Evolutionary conservation across 192 early-diverging fungal genomes (phyloP).

Genomic region (Coemansia aciculifera): DNA sequence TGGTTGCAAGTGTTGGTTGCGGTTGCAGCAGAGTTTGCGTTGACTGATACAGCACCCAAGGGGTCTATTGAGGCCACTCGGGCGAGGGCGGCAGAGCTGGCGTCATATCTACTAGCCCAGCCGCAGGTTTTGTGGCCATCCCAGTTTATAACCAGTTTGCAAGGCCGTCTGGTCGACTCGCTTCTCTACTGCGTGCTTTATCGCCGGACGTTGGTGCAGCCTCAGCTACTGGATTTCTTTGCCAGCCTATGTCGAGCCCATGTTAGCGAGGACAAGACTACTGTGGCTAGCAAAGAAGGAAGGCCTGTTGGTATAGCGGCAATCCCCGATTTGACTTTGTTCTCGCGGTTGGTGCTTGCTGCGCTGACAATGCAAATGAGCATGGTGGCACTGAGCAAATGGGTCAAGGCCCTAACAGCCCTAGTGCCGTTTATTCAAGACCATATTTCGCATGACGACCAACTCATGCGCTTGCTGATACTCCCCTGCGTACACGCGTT

Average conservation of each 20-base stretch:
- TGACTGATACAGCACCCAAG: slow-evolving; percentile 24
- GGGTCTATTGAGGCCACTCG: slow-evolving; percentile 23
- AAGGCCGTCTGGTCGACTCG: slow-evolving; percentile 25
- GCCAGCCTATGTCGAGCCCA: slow-evolving; percentile 7
- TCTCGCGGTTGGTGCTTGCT: slow-evolving; percentile 35
- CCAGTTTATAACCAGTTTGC: slow-evolving; percentile 14
- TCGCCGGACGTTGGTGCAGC: slow-evolving; percentile 26
- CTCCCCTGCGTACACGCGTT: slow-evolving; percentile 43
- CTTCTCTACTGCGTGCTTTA: slow-evolving; percentile 39
- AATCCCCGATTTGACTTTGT: slow-evolving; percentile 10
- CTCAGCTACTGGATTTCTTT: slow-evolving; percentile 39
- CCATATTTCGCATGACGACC: slow-evolving; percentile 8
- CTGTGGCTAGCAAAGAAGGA: background rate
- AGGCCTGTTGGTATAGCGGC: slow-evolving; percentile 14
- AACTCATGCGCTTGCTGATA: slow-evolving; percentile 25
- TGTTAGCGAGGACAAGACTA: background rate
- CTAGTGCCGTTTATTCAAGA: slow-evolving; percentile 30
- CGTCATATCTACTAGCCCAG: slow-evolving; percentile 12
- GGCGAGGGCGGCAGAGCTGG: slow-evolving; percentile 27
- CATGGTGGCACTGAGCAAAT: slow-evolving; percentile 31
- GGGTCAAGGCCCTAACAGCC: slow-evolving; percentile 25
- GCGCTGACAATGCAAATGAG: slow-evolving; percentile 43
- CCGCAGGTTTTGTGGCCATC: slow-evolving; percentile 28
- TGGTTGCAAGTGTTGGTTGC: slow-evolving; percentile 31
- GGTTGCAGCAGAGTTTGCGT: slow-evolving; percentile 25